Conservation (phyloP, 352 stramenopile species). For the Thalassiosira pacifica region DNA sequence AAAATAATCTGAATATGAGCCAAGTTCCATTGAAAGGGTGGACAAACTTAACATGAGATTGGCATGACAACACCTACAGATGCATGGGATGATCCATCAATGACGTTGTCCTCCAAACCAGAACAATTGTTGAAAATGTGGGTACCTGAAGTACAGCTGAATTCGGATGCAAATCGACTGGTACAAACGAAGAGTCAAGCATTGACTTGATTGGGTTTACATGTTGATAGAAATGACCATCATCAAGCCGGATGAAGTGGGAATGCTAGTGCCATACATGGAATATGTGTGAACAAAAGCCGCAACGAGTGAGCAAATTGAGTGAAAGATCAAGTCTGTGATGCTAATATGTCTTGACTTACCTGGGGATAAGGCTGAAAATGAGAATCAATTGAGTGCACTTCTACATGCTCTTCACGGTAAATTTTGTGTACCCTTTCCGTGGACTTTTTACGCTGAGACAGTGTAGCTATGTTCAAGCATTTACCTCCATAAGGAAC, state of each 20-base stretch:
- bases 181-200: background rate
- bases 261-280: no score
- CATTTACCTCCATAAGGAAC: background rate
- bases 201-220: slow-evolving; percentile 32
- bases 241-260: slow-evolving; percentile 40
- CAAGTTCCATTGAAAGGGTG: no score
- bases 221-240: slow-evolving; percentile 37
- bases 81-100: slow-evolving; percentile 51
- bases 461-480: background rate
- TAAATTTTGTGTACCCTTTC: background rate
- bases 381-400: slow-evolving; percentile 31
- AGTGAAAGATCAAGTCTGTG: no score
- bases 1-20: no score
- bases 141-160: slow-evolving; percentile 33
- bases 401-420: background rate
- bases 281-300: no score
- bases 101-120: slow-evolving; percentile 38
- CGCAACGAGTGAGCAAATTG: no score
- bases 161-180: slow-evolving; percentile 33
- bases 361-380: slow-evolving; percentile 26
- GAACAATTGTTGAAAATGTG: slow-evolving; percentile 19
- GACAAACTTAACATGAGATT: background rate
- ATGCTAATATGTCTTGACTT: no score
- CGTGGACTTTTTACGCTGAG: background rate
- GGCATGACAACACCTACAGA: slow-evolving; percentile 8